These are phyloP conservation scores for Trichoderma reesei DNA, from an alignment of 495 filamentous ascomycete genomes.

Conservation along the genomic window DNA sequence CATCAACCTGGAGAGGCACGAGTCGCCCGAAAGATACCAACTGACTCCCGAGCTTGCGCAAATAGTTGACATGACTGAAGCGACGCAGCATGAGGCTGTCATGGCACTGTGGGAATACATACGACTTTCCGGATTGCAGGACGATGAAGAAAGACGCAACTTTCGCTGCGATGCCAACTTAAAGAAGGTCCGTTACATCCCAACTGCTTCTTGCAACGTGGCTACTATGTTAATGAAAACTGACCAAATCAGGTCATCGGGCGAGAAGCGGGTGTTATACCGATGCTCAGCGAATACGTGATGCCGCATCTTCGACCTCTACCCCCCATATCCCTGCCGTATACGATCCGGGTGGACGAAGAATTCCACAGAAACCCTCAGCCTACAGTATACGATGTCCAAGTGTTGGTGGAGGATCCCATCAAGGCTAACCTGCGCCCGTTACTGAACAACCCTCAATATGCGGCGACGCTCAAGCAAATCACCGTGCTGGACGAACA, in stretches of 20 bases:
- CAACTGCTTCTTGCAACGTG: neutral
- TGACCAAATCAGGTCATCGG: constrained; percentile 54
- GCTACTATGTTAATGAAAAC: neutral
- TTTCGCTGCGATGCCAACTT: constrained; percentile 83
- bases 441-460: constrained; percentile 46
- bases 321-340: constrained; percentile 73
- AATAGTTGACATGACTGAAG: constrained; percentile 77
- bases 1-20: constrained; percentile 78
- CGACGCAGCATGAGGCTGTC: constrained; percentile 73
- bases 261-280: constrained; percentile 74
- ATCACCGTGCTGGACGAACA: constrained; percentile 72
- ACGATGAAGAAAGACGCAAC: constrained; percentile 85
- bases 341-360: constrained; percentile 90
- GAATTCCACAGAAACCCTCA: constrained; percentile 57
- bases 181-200: constrained; percentile 48
- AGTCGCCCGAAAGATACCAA: constrained; percentile 72
- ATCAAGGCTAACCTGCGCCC: constrained; percentile 56
- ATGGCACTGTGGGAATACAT: constrained; percentile 96
- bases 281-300: constrained; percentile 71
- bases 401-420: constrained; percentile 75
- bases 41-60: constrained; percentile 70
- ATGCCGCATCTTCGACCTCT: constrained; percentile 64
- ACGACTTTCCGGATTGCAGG: constrained; percentile 71
- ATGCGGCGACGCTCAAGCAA: constrained; percentile 54
- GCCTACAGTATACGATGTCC: constrained; percentile 82